These are phyloP conservation scores for Kalmanozyma brasiliensis DNA, from an alignment of 1,284 basidiomycete genomes.

Conservation along the genomic window DNA sequence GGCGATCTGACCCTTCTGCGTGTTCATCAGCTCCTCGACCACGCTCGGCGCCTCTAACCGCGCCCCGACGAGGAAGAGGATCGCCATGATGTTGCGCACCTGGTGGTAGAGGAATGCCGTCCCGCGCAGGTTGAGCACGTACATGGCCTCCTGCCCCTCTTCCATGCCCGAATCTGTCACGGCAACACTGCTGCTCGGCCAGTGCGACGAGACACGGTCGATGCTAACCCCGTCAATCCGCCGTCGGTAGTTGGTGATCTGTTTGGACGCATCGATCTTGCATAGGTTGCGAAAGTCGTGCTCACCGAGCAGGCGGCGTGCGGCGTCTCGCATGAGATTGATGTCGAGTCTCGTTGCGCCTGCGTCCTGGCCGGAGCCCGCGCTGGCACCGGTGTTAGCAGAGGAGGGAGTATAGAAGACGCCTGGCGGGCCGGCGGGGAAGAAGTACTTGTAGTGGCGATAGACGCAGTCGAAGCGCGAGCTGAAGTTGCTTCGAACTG, in stretches of 20 bases:
- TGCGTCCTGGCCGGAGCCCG: slow-evolving; percentile 7
- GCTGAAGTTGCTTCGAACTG: slow-evolving; percentile 82
- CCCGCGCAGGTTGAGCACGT: slow-evolving; percentile 87
- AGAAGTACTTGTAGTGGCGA: slow-evolving; percentile 98
- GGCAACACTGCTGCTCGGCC: slow-evolving; percentile 14
- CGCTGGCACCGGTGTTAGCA: too few species aligned
- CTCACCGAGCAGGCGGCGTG: slow-evolving; percentile 79
- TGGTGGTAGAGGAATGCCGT: slow-evolving; percentile 96
- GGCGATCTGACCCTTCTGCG: slow-evolving; percentile 64
- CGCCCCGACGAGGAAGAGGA: slow-evolving; percentile 88
- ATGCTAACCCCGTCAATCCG: slow-evolving; percentile 77
- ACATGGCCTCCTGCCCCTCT: slow-evolving; percentile 67
- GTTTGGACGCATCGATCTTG: slow-evolving; percentile 93
- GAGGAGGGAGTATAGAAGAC: slow-evolving; percentile 35
- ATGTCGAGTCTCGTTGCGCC: slow-evolving; percentile 49
- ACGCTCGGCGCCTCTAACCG: slow-evolving; percentile 80
- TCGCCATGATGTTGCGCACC: slow-evolving; percentile 93
- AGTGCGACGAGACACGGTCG: slow-evolving; percentile 58
- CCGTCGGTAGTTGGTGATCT: slow-evolving; percentile 82
- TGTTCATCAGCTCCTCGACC: slow-evolving; percentile 81
- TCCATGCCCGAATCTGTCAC: background rate
- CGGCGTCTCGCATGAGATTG: slow-evolving; percentile 80
- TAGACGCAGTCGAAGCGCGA: slow-evolving; percentile 86
- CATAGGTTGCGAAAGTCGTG: slow-evolving; percentile 97
- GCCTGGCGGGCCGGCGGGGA: slow-evolving; percentile 54